A percentile compares a stretch with the other conserved stretches of the same genome.
Evolutionary conservation across 2,329 filamentous ascomycete species (phyloP).

Genomic region (Neodidymelliopsis sp.): DNA sequence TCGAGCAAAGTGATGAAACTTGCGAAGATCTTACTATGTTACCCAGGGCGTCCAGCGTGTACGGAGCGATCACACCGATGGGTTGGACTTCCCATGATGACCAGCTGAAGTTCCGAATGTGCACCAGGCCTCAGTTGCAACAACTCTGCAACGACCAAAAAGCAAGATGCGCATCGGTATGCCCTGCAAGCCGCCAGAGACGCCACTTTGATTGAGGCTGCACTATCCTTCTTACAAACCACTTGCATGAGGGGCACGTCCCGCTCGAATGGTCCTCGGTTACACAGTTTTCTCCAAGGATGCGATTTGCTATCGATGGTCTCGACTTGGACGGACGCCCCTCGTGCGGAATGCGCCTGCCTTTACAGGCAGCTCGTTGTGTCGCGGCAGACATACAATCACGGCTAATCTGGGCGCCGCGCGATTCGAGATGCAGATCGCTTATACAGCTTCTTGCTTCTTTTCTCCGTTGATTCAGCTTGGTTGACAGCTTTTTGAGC

Average conservation of each 20-base stretch:
- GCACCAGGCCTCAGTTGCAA: too few species aligned
- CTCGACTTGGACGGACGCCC: background rate
- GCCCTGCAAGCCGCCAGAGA: background rate
- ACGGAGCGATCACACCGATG: background rate
- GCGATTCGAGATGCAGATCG: background rate
- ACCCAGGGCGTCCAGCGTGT: too few species aligned
- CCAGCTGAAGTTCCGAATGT: background rate
- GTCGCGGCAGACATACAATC: background rate
- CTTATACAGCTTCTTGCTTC: background rate
- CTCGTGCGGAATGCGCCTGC: background rate
- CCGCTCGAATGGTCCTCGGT: background rate
- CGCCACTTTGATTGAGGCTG: background rate
- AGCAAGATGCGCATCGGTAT: background rate
- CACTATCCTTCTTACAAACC: background rate
- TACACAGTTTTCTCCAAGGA: background rate
- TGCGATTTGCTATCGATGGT: background rate
- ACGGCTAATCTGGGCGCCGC: background rate
- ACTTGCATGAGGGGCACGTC: background rate
- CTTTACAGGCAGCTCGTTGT: background rate
- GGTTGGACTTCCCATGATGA: background rate
- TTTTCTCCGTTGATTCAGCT: background rate
- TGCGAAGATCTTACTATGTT: background rate
- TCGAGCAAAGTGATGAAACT: background rate
- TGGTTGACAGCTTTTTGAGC: too few species aligned
- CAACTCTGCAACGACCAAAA: background rate